Base-by-base conservation (phyloP, 176 grass and related monocot species). In the Phyllostachys edulis region DNA sequence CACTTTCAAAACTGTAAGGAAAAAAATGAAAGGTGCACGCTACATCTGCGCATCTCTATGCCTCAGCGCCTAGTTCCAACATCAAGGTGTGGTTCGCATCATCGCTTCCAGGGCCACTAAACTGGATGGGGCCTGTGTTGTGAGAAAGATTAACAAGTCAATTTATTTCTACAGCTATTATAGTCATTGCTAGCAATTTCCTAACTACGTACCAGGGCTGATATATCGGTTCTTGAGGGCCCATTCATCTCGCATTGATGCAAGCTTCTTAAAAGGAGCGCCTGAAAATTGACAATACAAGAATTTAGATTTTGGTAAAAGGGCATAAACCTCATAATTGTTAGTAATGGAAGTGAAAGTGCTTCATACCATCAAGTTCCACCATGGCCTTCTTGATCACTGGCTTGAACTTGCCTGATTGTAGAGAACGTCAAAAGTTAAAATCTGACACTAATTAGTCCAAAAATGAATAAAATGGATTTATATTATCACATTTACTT, bases 331-430 rank as follows among this genome's bases (percentile, higher is more conserved):
- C 1, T 4, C 39, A 37, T 69, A 39, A 32, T 5, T 29, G 18
- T 77, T 69, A 42, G 42, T 52, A 15, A 69, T 21, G 1, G 0
- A 77, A 69, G 20, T 21, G 44, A 57, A 79, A 54, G 75, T 64
- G 38, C 11, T 83, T 63, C 49, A 27, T 87, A 99, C 97, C 97
- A 63, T 99, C 93, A 92, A 99, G 97, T 78, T 99, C 97, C 39
- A 99, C 97, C 97, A 99, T 99, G 75, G 97, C 97, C 88, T 99
- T 99, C 90, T 99, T 99, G 81, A 99, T 99, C 73, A 99, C 93
- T 82, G 93, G 97, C 86, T 99, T 99, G 91, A 88, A 91, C 81
- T 99, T 96, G 78, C 93, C 97, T 99, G 86, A 67, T 76, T 67
- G 23, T 11, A 71, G 11, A 83, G 44, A 73, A 87, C 21, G 0